Evolutionary conservation across 116 monocot species (phyloP), one percentile per base, ranked within the genome.

Genomic region (Cymodocea nodosa): DNA sequence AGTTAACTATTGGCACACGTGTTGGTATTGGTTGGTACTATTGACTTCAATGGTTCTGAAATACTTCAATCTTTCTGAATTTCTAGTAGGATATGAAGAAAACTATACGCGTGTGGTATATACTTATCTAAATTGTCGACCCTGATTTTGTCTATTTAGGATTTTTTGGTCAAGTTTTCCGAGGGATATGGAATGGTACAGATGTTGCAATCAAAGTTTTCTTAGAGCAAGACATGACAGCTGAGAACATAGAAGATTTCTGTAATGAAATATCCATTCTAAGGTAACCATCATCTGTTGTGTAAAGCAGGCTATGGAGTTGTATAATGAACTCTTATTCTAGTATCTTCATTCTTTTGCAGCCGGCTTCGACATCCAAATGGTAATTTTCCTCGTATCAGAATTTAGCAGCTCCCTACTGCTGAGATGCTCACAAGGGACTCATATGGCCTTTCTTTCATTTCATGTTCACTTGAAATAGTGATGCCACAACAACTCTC

Each of bases 331-430:
- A 63, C 44, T 34, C 37, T 34, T 37, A 55, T 36, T n/a, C 63
- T 52, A n/a, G 52, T 25, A 59, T 24, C 15, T 54, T 61, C 50
- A 39, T 72, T 74, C 18, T 66, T 50, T 82, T 83, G 68, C 97
- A 97, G 97, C 79, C 91, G 91, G 6, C 88, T 97, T 58, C 91
- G 97, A 68, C 97, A 97, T 86, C 97, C 97, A 71, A 97, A 97
- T 78, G 97, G 97, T 97, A 97, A 50, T 65, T 34, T 53, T 52
- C 71, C 62, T 23, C 2, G 14, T 20, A 19, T 8, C 44, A 6
- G 20, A 54, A 17, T 54, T 18, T 17, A 17, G 3, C n/a, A 18
- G 17, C 20, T 54, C 54, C 15, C 7, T 54, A 54, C 54, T n/a
- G 8, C 44, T 44, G 1, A 44, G 44, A 44, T 44, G 44, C 44